Percentiles rank a stretch among this genome's conserved stretches.
Evolutionary conservation across 2,329 filamentous ascomycete species (phyloP).

Genomic region (Penicillium decumbens): DNA sequence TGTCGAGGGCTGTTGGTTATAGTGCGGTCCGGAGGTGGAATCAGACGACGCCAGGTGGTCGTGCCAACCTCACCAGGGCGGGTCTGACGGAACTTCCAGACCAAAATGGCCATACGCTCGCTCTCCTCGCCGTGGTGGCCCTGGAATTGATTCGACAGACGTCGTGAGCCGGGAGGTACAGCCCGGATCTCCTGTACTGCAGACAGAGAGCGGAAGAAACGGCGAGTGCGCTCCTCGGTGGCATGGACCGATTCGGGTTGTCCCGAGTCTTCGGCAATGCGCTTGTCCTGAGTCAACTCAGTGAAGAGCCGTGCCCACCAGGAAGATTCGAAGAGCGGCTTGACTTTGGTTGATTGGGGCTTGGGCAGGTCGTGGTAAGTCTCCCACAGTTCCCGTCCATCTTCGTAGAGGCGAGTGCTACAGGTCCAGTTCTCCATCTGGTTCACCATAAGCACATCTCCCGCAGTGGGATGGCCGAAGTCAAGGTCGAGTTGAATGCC

Average conservation of each 20-base stretch:
- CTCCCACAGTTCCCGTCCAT: constrained; percentile 30
- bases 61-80: constrained; percentile 37
- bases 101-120: constrained; percentile 42
- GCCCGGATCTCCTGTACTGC: constrained; percentile 46
- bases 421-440: constrained; percentile 44
- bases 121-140: constrained; percentile 26
- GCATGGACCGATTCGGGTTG: constrained; percentile 28
- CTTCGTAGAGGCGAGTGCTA: constrained; percentile 41
- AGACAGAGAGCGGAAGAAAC: constrained; percentile 40
- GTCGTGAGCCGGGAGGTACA: constrained; percentile 24
- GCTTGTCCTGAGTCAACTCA: constrained; percentile 39
- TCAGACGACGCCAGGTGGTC: constrained; percentile 44
- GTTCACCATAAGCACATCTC: constrained; percentile 30
- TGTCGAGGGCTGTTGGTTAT: constrained; percentile 37
- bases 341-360: constrained; percentile 38
- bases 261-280: constrained; percentile 36
- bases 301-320: constrained; percentile 47
- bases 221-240: constrained; percentile 34
- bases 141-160: constrained; percentile 27
- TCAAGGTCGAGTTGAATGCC: constrained; percentile 43
- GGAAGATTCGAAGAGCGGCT: constrained; percentile 42
- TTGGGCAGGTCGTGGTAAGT: constrained; percentile 33
- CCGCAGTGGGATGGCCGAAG: constrained; percentile 33
- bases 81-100: constrained; percentile 48
- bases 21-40: constrained; percentile 36